phyloP scores from a whole-genome alignment of 75 land plant genomes.

The Pseudotsuga menziesii region DNA sequence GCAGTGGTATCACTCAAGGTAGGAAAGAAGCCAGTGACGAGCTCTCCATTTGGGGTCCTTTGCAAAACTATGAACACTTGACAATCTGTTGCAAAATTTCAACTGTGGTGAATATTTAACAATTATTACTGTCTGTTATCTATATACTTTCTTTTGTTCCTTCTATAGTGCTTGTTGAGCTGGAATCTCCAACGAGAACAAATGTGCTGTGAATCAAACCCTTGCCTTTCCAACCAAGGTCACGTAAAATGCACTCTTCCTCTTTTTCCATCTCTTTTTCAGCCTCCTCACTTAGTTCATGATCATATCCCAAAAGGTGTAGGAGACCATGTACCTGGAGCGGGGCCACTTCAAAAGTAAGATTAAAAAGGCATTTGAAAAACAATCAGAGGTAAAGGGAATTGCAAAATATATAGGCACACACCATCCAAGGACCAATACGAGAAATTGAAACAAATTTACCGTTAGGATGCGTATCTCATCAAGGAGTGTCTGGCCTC shows the following conservation, averaged over 20 bases:
- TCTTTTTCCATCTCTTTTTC: constrained; percentile 41
- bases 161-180: constrained; percentile 4
- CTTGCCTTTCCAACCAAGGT: constrained; percentile 43
- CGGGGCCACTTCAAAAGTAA: background rate
- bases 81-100: constrained; percentile 46
- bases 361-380: background rate
- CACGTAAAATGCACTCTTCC: constrained; percentile 28
- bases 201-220: constrained; percentile 25
- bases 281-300: constrained; percentile 32
- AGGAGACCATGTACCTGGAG: constrained; percentile 45
- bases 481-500: constrained; percentile 36
- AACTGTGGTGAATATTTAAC: constrained; percentile 39
- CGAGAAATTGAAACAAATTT: constrained; percentile 7
- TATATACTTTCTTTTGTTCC: background rate
- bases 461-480: constrained; percentile 51
- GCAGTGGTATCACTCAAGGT: no score
- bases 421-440: background rate
- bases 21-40: no score
- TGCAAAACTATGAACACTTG: constrained; percentile 10
- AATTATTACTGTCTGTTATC: constrained; percentile 14
- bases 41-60: no score
- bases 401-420: background rate
- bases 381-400: background rate
- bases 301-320: constrained; percentile 47
- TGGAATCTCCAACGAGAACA: background rate